Percentiles rank a stretch among this genome's conserved stretches.
These are phyloP conservation scores for Seiridium unicorne DNA, from an alignment of 2,329 filamentous ascomycete species.

Conservation along the genomic window DNA sequence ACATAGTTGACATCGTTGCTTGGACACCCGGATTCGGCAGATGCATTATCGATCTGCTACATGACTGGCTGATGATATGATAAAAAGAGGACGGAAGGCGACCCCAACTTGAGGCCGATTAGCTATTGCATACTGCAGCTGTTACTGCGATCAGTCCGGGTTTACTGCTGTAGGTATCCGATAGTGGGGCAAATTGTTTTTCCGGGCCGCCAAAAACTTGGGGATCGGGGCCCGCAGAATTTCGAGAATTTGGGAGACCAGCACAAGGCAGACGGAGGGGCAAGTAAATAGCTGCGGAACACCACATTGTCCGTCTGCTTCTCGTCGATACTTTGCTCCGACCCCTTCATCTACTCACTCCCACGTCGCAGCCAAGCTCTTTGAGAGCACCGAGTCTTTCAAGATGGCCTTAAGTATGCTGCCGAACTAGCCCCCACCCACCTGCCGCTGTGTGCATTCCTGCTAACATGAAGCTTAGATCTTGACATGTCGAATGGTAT, in stretches of 20 bases:
- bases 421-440: constrained; percentile 12
- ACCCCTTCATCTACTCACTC: not conserved
- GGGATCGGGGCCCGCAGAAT: constrained; percentile 1
- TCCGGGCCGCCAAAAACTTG: constrained; percentile 5
- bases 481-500: constrained; percentile 83
- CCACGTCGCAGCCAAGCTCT: constrained; percentile 19
- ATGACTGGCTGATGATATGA: too few species aligned
- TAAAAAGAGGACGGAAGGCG: too few species aligned
- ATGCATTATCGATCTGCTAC: too few species aligned
- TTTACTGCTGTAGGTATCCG: not conserved
- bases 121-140: too few species aligned
- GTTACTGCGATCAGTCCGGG: too few species aligned
- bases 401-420: constrained; percentile 61
- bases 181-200: constrained; percentile 6
- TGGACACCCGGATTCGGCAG: too few species aligned
- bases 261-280: constrained; percentile 5
- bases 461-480: constrained; percentile 50
- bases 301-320: not conserved
- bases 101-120: too few species aligned
- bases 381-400: constrained; percentile 22
- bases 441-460: constrained; percentile 17
- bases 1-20: too few species aligned
- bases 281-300: constrained; percentile 5
- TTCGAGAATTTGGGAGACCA: constrained; percentile 8
- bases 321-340: not conserved